phyloP scores from a whole-genome alignment of 2,329 filamentous ascomycete species.

The Neopestalotiopsis clavispora region DNA sequence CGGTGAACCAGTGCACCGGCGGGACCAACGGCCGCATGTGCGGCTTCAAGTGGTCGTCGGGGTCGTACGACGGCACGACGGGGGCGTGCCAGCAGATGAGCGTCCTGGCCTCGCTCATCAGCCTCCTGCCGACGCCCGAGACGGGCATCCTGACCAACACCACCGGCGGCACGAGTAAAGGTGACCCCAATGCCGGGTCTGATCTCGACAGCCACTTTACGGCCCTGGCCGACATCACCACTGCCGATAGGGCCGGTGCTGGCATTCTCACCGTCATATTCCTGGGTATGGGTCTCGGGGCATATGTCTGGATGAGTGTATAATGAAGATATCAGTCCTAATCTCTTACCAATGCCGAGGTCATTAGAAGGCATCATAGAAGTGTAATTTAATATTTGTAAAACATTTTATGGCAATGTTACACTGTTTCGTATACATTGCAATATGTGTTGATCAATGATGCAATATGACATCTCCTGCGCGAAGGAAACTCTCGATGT shows the following conservation, averaged over 20 bases:
- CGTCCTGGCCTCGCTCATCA: conserved; percentile 55
- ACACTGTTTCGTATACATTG: too few species aligned
- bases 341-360: neutral
- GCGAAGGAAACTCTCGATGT: too few species aligned
- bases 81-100: conserved; percentile 64
- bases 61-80: conserved; percentile 45
- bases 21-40: conserved; percentile 63
- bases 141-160: conserved; percentile 51
- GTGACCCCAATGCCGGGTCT: conserved; percentile 50
- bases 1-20: conserved; percentile 66
- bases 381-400: neutral
- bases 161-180: conserved; percentile 57
- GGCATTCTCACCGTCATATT: conserved; percentile 53
- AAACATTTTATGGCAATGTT: too few species aligned
- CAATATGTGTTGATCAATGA: too few species aligned
- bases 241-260: conserved; percentile 52
- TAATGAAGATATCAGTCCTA: neutral
- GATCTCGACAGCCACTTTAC: conserved; percentile 28
- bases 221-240: conserved; percentile 40
- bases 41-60: conserved; percentile 63
- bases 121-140: conserved; percentile 36
- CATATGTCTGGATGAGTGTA: conserved; percentile 53
- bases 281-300: conserved; percentile 44
- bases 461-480: too few species aligned
- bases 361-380: neutral